Base-by-base conservation (phyloP, 2,329 filamentous ascomycete species). In the Phialophora chinensis region DNA sequence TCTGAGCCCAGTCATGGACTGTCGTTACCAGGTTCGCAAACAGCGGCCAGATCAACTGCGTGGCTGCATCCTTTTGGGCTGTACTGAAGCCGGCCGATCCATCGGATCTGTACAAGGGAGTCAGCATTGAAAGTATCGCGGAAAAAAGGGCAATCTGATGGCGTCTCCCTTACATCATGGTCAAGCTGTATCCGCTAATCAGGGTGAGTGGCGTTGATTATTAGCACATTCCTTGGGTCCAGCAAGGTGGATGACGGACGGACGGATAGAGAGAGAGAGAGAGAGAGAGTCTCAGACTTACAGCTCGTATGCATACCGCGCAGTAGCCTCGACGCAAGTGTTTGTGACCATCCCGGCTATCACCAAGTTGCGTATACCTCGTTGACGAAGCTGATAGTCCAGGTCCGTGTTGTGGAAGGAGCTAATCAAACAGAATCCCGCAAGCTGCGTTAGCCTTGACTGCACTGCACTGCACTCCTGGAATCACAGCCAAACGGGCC, bases 391-490 rank as follows among this genome's bases (percentile, higher is more conserved):
- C 65, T 77, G 75, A 63, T 73, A 78, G 49, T 78, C 73, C 29
- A 79, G 57, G 69, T 79, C 77, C 0, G 76, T 78, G 47, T 77
- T 78, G n/a, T 71, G 58, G 55, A 78, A 78, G 0, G 75, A 76
- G 58, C 74, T 58, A n/a, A 33, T 33, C 27, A n/a, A 7, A n/a
- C 23, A 17, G n/a, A 23, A 27, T 25, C 5, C 25, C n/a, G 6
- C 23, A 20, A 23, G 12, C 33, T 12, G 11, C 33, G 10, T 35
- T 35, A 35, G 33, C 33, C 33, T 31, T 31, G 29, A 35, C 33
- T 12, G 33, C 33, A 33, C 31, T 11, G 31, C 31, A 35, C 33
- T 35, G 11, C 31, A 33, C 31, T 33, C 10, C 33, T 35, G 11
- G 10, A 35, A 35, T 8, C 33, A 33, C 14, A 5, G 4, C 2